A percentile compares a stretch with the other conserved stretches of the same genome.
These are phyloP conservation scores for Chaetomium olivaceum DNA, from an alignment of 2,329 filamentous ascomycete genomes.

Conservation along the genomic window DNA sequence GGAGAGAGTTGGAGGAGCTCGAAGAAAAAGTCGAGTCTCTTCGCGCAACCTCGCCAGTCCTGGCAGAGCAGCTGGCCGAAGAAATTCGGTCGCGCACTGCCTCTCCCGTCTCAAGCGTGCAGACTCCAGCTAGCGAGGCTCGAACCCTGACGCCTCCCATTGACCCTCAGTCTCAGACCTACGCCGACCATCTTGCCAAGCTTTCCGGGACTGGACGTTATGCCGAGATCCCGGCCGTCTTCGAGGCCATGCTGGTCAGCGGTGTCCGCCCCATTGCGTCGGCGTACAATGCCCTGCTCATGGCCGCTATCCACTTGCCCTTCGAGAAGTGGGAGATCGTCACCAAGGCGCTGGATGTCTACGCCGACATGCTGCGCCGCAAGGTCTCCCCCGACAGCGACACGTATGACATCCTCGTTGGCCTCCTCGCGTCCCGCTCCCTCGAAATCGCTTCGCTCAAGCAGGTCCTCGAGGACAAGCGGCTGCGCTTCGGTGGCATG, in stretches of 20 bases:
- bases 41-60: conserved; percentile 38
- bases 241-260: conserved; percentile 84
- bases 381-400: conserved; percentile 77
- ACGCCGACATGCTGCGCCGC: conserved; percentile 91
- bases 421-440: conserved; percentile 76
- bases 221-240: conserved; percentile 85
- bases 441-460: conserved; percentile 75
- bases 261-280: conserved; percentile 77
- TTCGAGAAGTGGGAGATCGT: conserved; percentile 79
- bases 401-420: conserved; percentile 86
- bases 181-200: conserved; percentile 75
- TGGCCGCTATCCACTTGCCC: conserved; percentile 81
- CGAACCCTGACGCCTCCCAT: conserved; percentile 62
- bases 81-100: conserved; percentile 43
- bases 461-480: conserved; percentile 74
- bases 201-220: conserved; percentile 73
- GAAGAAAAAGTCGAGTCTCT: conserved; percentile 48
- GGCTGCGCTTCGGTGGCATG: conserved; percentile 80
- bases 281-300: conserved; percentile 89
- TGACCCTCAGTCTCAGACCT: conserved; percentile 66
- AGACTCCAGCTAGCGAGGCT: conserved; percentile 49
- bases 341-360: conserved; percentile 89
- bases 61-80: conserved; percentile 38
- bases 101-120: conserved; percentile 47
- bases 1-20: conserved; percentile 48